Base-by-base conservation (phyloP, 768 basidiomycete species). In the Gyrodon lividus region DNA sequence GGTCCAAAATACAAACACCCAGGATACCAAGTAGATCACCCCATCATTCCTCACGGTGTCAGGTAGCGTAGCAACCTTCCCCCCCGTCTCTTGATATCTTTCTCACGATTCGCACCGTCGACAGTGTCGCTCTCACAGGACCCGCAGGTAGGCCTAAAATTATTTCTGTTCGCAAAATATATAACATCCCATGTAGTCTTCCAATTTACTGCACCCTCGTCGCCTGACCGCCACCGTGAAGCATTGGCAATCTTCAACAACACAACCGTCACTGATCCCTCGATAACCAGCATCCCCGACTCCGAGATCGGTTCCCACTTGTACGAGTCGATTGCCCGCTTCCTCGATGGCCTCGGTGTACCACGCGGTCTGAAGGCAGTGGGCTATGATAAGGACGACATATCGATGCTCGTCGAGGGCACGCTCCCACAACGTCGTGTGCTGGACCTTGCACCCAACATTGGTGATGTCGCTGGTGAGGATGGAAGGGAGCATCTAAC, bases 31-130 rank as follows among this genome's bases (percentile, higher is more conserved):
- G 84, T 84, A n/a, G 79, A 87, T 56, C 77, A 82, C 44, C 94
- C 95, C 6, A 92, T 98, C 56, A 93, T 98, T 51, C 95, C 95
- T 12, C 94, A 97, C 62, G 94, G 94, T 43, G 75, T 96, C 62
- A 89, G 84, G 83, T 83, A 69, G 65, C 42, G 43, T 23, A 35
- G 26, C 37, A 23, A 43, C 43, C 13, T 10, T 31, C 24, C 28
- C 28, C 9, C n/a, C 38, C 31, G 35, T 43, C n/a, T 46, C 35
- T 38, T 20, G 10, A 22, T 22, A 6, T 34, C 19, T 30, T 54
- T 16, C 30, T 31, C 34, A 49, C 33, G 40, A 42, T 26, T 43
- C 48, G 42, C 53, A 46, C 50, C 56, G 54, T 17, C 30, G 54
- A 53, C 44, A 81, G 90, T 58, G 93, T 96, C 43, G 92, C 94